Percentiles rank a stretch among this genome's conserved stretches.
phyloP scores from a whole-genome alignment of 2,329 filamentous ascomycete genomes.

The Elsinoe australis region DNA sequence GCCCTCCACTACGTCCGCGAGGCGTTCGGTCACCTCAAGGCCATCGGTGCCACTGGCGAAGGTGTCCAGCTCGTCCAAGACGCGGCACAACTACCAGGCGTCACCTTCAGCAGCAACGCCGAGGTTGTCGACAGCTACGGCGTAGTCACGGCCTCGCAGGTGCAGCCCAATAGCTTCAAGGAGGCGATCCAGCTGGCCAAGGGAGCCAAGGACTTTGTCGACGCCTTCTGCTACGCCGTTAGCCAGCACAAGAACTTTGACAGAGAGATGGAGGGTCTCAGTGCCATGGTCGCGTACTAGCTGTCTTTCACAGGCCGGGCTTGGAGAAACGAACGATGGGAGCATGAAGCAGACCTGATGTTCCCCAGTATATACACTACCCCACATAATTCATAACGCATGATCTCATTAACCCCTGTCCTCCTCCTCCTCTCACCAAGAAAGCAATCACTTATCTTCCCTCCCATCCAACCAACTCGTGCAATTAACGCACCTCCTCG shows the following conservation, averaged over 20 bases:
- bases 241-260: slow-evolving; percentile 66
- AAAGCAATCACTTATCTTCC: slow-evolving; percentile 42
- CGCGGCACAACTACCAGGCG: slow-evolving; percentile 39
- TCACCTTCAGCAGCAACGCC: slow-evolving; percentile 43
- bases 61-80: slow-evolving; percentile 56
- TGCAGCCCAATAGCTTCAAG: slow-evolving; percentile 50
- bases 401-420: too few species aligned
- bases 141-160: slow-evolving; percentile 58
- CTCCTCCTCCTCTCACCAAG: too few species aligned
- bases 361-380: too few species aligned
- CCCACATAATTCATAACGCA: too few species aligned
- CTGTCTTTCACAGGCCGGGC: too few species aligned
- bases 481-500: slow-evolving; percentile 48
- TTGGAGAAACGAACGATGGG: background rate
- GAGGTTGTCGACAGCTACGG: slow-evolving; percentile 63
- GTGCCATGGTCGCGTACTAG: slow-evolving; percentile 60
- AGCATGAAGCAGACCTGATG: too few species aligned
- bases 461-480: slow-evolving; percentile 52
- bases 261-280: slow-evolving; percentile 64
- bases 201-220: slow-evolving; percentile 60
- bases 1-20: slow-evolving; percentile 71
- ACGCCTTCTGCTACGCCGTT: slow-evolving; percentile 62
- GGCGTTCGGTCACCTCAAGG: slow-evolving; percentile 73
- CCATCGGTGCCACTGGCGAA: slow-evolving; percentile 68
- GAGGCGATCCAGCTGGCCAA: slow-evolving; percentile 58